Evolutionary conservation across 2,329 filamentous ascomycete species (phyloP).

Genomic region (Curvularia lunata): DNA sequence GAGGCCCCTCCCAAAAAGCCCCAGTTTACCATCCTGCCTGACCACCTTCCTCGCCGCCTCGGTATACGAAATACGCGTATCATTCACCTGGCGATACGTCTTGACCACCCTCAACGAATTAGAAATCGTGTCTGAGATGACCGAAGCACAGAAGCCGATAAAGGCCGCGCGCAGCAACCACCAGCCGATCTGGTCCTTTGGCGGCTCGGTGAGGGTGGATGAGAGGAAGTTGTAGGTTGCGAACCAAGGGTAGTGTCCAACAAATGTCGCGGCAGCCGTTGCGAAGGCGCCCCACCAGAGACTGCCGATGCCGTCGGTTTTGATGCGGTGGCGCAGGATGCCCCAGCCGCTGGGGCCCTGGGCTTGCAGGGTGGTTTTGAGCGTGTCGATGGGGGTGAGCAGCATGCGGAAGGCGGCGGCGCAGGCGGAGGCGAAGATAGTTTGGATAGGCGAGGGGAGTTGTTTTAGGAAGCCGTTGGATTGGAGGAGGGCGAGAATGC

Average conservation of each 20-base stretch:
- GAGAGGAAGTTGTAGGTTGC: conserved; percentile 38
- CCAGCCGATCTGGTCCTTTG: conserved; percentile 26
- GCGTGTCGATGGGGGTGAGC: conserved; percentile 37
- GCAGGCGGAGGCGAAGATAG: conserved; percentile 36
- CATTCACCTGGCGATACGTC: conserved; percentile 41
- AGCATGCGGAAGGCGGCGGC: conserved; percentile 39
- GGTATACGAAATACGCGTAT: conserved; percentile 34
- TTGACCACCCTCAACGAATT: conserved; percentile 40
- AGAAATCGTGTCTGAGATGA: conserved; percentile 37
- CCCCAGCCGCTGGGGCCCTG: conserved; percentile 33
- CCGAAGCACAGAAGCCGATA: conserved; percentile 40
- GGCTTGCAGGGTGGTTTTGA: conserved; percentile 39
- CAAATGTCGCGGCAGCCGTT: conserved; percentile 40
- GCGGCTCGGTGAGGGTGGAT: conserved; percentile 29
- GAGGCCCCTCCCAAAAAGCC: conserved; percentile 35
- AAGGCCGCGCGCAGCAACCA: conserved; percentile 39
- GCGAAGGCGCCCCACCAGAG: conserved; percentile 43
- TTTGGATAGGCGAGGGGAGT: conserved; percentile 37
- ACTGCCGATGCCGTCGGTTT: conserved; percentile 33
- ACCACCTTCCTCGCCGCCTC: conserved; percentile 36
- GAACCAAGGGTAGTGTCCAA: conserved; percentile 43
- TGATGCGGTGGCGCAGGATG: conserved; percentile 33
- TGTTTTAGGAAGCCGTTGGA: conserved; percentile 34
- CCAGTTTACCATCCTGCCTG: conserved; percentile 32
- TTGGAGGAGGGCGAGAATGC: conserved; percentile 35